Base-by-base conservation (phyloP, 2,329 filamentous ascomycete species). In the Mariannaea elegans region DNA sequence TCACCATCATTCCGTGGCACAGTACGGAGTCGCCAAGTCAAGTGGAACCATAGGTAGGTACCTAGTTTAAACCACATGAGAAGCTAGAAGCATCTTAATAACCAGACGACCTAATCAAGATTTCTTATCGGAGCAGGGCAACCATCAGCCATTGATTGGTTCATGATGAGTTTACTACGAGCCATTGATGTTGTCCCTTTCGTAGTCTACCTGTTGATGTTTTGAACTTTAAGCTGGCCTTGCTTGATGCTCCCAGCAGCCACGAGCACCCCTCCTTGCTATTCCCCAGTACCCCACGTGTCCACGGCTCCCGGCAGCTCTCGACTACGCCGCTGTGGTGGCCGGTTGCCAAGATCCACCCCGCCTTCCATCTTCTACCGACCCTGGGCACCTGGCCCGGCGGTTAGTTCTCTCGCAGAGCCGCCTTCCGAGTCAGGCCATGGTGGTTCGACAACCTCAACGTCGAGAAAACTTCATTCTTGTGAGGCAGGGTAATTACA, bases 381-480 rank as follows among this genome's bases (percentile, higher is more conserved):
- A 46, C 44, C 49, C 55, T 45, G 10, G 19, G 21, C 53, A 23
- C 42, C 21, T 18, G 18, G 16, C 34, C 19, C 21, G 13, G 50
- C 29, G 48, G 45, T 38, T 31, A n/a, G 39, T 29, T 36, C 27
- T 13, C 19, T 48, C 32, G 48, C 55, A 62, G 48, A 65, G 48
- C 59, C 61, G 55, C 56, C 21, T 32, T 47, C 56, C 59, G 29
- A 36, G 56, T 69, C 67, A 65, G 67, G n/a, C 54, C 64, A 69
- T 70, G 31, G 62, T 70, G 65, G 67, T 70, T 70, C 67, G 66
- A 68, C 50, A 45, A 24, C 50, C 45, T 34, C 56, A 54, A 55
- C 59, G 56, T 50, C 47, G 13, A 51, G 46, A 27, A 29, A 44
- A 47, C 34, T 23, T 27, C 13, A 14, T 29, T 45, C n/a, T 45